Base-by-base conservation (phyloP, 2,329 filamentous ascomycete species). In the Penicillium corylophilum region DNA sequence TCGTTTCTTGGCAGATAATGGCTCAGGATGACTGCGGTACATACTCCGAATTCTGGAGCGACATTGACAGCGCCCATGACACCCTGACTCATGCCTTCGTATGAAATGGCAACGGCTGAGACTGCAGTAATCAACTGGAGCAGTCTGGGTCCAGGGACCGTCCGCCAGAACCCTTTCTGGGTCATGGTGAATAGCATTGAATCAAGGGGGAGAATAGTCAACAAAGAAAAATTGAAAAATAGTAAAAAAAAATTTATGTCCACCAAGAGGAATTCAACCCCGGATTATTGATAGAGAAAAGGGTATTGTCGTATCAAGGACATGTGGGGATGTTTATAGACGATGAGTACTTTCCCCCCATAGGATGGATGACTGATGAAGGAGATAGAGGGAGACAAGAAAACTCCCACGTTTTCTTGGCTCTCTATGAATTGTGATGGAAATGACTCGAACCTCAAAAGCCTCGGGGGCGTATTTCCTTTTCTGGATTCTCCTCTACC, bases 1-100 rank as follows among this genome's bases (percentile, higher is more conserved):
- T 28, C 38, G 5, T 24, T 31, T 35, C 24, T 42, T 31, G 23
- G 28, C 28, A 33, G 29, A 38, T 28, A 26, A 36, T 43, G 46
- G 22, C 10, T 35, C 45, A 42, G 36, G 35, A 28, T 36, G 45
- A 47, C 24, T 47, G 45, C 26, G 15, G 29, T 35, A 50, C 48
- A 28, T 42, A 50, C 42, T 46, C 48, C 48, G 46, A 74, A 74
- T 48, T 70, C 60, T 12, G 61, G 55, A 23, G 68, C 60, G 33
- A 61, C 68, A 54, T 74, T 74, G 31, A 74, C 72, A 33, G 69
- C 70, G 22, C 68, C 71, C 57, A 60, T 60, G 18, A 60, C 54
- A 45, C 57, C 57, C 51, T 60, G 57, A 36, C 53, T 56, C 47
- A 54, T 54, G 18, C 54, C 51, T 29, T 56, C 52, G 29, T 57